These are phyloP conservation scores for Lecanosticta acicola DNA, from an alignment of 2,329 filamentous ascomycete genomes.

Conservation along the genomic window DNA sequence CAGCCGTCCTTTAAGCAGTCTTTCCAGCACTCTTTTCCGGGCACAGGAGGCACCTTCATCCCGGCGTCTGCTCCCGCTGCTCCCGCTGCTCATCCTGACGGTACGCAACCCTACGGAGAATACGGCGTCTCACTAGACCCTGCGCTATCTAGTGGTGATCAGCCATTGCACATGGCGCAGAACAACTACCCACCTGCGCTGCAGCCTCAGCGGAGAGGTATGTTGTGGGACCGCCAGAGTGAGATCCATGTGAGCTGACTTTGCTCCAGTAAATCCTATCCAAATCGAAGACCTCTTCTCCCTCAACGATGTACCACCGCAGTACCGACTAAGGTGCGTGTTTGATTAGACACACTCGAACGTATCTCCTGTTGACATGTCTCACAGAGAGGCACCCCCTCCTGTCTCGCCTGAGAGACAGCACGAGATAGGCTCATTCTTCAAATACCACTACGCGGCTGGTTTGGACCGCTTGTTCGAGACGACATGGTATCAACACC, in stretches of 20 bases:
- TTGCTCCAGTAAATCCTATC: slow-evolving; percentile 40
- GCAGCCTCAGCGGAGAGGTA: slow-evolving; percentile 28
- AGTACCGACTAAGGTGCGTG: slow-evolving; percentile 8
- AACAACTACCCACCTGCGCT: slow-evolving; percentile 21
- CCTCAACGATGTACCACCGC: slow-evolving; percentile 55
- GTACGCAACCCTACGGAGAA: slow-evolving; percentile 34
- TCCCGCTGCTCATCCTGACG: slow-evolving; percentile 1
- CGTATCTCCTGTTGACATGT: background rate
- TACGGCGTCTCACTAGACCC: slow-evolving; percentile 61
- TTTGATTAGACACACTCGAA: background rate
- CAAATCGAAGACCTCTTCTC: slow-evolving; percentile 68
- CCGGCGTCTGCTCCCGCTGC: too few relatives aligned
- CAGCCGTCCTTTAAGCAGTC: background rate
- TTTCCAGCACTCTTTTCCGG: slow-evolving; percentile 11
- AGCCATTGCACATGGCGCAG: slow-evolving; percentile 19
- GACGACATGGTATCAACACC: slow-evolving; percentile 69
- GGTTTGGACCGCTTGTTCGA: slow-evolving; percentile 74
- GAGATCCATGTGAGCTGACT: slow-evolving; percentile 9
- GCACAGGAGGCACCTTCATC: slow-evolving; percentile 14
- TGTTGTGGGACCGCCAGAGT: slow-evolving; percentile 4
- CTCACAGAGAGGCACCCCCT: slow-evolving; percentile 28
- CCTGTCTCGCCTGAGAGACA: slow-evolving; percentile 44
- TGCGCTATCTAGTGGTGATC: slow-evolving; percentile 48
- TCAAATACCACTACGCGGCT: slow-evolving; percentile 68
- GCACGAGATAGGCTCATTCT: slow-evolving; percentile 67